Conservation (phyloP, 495 filamentous ascomycete species). For the Margaritispora aquatica region DNA sequence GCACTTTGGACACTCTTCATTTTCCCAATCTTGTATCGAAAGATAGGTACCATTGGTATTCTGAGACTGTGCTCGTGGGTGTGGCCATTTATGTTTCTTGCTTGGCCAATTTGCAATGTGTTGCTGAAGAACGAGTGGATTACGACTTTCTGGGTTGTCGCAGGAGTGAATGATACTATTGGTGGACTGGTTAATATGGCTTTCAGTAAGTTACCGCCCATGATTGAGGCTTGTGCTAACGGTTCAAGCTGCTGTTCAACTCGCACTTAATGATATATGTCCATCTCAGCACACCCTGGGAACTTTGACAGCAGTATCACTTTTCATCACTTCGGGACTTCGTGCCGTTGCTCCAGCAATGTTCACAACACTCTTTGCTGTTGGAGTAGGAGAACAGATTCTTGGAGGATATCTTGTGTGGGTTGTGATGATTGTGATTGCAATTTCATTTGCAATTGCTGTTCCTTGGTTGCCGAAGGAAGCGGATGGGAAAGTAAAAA, state of each 20-base stretch:
- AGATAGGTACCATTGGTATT: slow-evolving; percentile 54
- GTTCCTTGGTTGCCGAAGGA: slow-evolving; percentile 28
- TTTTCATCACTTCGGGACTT: slow-evolving; percentile 43
- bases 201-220: slow-evolving; percentile 36
- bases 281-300: slow-evolving; percentile 50
- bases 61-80: slow-evolving; percentile 43
- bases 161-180: slow-evolving; percentile 31
- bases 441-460: slow-evolving; percentile 35
- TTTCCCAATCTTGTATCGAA: slow-evolving; percentile 54
- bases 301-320: slow-evolving; percentile 57
- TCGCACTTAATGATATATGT: slow-evolving; percentile 61
- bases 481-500: neutral
- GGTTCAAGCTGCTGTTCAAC: slow-evolving; percentile 45
- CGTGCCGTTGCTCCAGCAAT: slow-evolving; percentile 54
- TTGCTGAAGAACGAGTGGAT: slow-evolving; percentile 37
- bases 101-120: slow-evolving; percentile 44
- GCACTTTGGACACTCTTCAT: slow-evolving; percentile 56
- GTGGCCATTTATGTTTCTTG: slow-evolving; percentile 53
- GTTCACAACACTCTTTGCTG: slow-evolving; percentile 55
- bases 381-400: slow-evolving; percentile 49
- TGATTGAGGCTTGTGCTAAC: slow-evolving; percentile 11
- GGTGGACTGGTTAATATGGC: slow-evolving; percentile 60
- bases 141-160: slow-evolving; percentile 49
- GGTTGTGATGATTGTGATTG: slow-evolving; percentile 47
- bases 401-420: slow-evolving; percentile 58